phyloP scores from a whole-genome alignment of 495 filamentous ascomycete genomes.

The Terfezia claveryi region DNA sequence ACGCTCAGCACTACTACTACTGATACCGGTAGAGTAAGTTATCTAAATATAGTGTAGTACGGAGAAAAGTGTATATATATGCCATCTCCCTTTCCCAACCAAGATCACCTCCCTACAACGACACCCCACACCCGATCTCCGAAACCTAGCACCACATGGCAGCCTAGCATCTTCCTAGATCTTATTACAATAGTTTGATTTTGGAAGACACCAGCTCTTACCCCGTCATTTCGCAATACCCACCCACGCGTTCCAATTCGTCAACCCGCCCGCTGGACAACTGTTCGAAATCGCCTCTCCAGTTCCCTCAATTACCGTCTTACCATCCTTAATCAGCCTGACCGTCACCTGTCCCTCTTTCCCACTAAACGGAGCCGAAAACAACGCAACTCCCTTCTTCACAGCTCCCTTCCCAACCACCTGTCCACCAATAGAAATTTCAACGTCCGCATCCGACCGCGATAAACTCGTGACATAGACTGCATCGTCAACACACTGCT shows the following conservation, averaged over 20 bases:
- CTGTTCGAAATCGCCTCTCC: neutral
- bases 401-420: constrained; percentile 22
- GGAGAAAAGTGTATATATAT: no score
- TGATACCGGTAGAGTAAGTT: no score
- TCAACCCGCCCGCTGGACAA: neutral
- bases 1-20: no score
- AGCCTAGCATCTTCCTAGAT: no score
- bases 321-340: constrained; percentile 30
- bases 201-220: no score
- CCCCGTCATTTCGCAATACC: neutral
- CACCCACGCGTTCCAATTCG: neutral
- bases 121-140: no score
- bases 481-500: constrained; percentile 24
- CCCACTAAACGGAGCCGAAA: constrained; percentile 31
- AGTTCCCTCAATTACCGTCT: constrained; percentile 20
- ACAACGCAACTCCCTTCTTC: constrained; percentile 26
- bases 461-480: constrained; percentile 27
- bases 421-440: constrained; percentile 29
- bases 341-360: constrained; percentile 31
- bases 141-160: no score
- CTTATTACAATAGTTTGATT: no score
- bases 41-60: no score
- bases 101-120: no score
- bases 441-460: constrained; percentile 21
- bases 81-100: no score